phyloP scores from a whole-genome alignment of 331 rosid species.

The Spiraea crenata region DNA sequence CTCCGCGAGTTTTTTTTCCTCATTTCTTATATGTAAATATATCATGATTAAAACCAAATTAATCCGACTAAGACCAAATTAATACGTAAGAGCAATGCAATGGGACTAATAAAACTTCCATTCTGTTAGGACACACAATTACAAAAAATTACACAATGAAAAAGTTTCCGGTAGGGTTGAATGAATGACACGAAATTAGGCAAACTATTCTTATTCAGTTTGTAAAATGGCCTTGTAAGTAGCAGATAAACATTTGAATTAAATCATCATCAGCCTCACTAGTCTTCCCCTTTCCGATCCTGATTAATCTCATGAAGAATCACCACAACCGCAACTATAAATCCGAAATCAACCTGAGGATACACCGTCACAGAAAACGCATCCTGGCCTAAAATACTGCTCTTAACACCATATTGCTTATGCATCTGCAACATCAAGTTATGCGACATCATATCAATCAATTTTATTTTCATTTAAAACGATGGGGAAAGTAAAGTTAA shows the following conservation, averaged over 20 bases:
- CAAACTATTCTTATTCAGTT: background rate
- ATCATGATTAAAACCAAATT: no score
- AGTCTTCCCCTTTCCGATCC: slow-evolving; percentile 26
- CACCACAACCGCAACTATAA: slow-evolving; percentile 46
- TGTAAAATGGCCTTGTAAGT: background rate
- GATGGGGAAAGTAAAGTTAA: background rate
- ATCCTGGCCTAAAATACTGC: slow-evolving; percentile 35
- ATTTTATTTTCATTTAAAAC: background rate
- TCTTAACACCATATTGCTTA: slow-evolving; percentile 34
- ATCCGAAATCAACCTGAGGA: slow-evolving; percentile 58
- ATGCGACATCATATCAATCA: background rate
- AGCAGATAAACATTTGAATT: background rate
- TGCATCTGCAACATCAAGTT: slow-evolving; percentile 47
- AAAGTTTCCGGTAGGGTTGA: no score
- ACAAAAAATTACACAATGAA: no score
- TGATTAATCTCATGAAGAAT: slow-evolving; percentile 37
- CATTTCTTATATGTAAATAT: no score
- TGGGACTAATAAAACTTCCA: no score
- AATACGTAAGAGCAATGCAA: no score
- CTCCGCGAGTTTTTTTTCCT: no score
- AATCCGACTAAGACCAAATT: no score
- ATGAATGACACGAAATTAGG: no score
- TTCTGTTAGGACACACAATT: no score
- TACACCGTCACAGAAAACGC: slow-evolving; percentile 41
- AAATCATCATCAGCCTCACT: background rate